Percentiles rank a stretch among this genome's conserved stretches.
Conservation (phyloP, 2,329 filamentous ascomycete species). For the Curvularia spicifera region DNA sequence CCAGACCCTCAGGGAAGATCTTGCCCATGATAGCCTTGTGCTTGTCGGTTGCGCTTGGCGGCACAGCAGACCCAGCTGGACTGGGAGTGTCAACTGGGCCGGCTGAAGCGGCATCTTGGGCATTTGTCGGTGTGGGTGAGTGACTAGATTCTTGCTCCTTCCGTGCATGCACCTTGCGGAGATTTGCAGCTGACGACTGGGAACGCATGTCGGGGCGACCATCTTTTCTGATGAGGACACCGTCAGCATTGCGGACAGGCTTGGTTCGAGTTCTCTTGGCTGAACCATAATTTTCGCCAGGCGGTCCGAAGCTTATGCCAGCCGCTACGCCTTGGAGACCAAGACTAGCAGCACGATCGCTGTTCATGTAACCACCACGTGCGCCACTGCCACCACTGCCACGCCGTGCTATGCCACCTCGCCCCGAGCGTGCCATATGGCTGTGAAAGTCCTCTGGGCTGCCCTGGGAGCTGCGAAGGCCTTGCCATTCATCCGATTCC, state of each 20-base stretch:
- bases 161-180: slow-evolving; percentile 59
- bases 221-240: slow-evolving; percentile 59
- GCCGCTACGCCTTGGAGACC: slow-evolving; percentile 37
- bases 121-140: slow-evolving; percentile 32
- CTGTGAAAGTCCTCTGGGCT: slow-evolving; percentile 49
- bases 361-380: slow-evolving; percentile 35
- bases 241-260: slow-evolving; percentile 58
- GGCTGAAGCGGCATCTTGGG: slow-evolving; percentile 21
- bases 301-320: slow-evolving; percentile 31
- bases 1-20: slow-evolving; percentile 48
- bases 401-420: slow-evolving; percentile 43
- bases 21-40: slow-evolving; percentile 46
- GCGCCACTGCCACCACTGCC: slow-evolving; percentile 39
- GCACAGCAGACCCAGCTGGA: slow-evolving; percentile 25
- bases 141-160: slow-evolving; percentile 50
- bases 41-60: slow-evolving; percentile 27
- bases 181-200: slow-evolving; percentile 59
- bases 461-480: slow-evolving; percentile 42
- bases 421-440: slow-evolving; percentile 31
- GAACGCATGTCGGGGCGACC: slow-evolving; percentile 59
- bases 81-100: slow-evolving; percentile 38
- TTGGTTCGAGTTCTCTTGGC: slow-evolving; percentile 59
- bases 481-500: slow-evolving; percentile 50
- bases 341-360: slow-evolving; percentile 36
- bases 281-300: slow-evolving; percentile 47